Evolutionary conservation across 805 yeast genomes (phyloP), one percentile per base, ranked within the genome.

Genomic region (Yarrowia sp.): DNA sequence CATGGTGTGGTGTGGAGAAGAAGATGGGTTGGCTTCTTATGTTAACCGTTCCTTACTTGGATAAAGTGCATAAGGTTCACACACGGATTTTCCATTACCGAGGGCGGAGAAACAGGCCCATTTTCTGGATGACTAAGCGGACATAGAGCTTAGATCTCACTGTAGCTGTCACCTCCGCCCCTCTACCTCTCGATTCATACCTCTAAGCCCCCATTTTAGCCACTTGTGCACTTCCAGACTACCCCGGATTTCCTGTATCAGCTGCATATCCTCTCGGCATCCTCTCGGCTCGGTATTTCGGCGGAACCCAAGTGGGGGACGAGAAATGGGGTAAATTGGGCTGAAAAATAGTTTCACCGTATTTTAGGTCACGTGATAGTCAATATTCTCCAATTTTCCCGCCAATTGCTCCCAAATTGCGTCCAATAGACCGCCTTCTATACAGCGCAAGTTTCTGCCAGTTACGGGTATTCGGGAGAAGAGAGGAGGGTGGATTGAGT

Each of bases 201-300:
- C 55, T 4, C 39, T 7, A 33, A 12, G 9, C 0, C 13, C 38
- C 34, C 9, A 3, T n/a, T 40, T 40, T 2, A 7, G 9, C 17
- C 19, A 15, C 17, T 8, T 15, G 2, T 40, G 17, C 44, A 7
- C 44, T 9, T 6, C 19, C 19, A 40, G 44, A 33, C 47, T 55
- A 55, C 63, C 63, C 63, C 63, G 47, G 63, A 55, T 55, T 55
- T 52, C 33, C 43, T 52, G 58, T 52, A 52, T 34, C 13, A 3
- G 6, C 46, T 55, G 63, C 63, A 55, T n/a, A n/a, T 30, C 39
- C 17, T 55, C 47, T 55, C 63, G 63, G 63, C 63, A 55, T 40
- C 13, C 36, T 55, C 36, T 55, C 63, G 63, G 63, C 47, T 55
- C 63, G 63, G 63, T 30, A 55, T n/a, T 24, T 40, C 13, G 13